A percentile compares a stretch with the other conserved stretches of the same genome.
Evolutionary conservation across 257 asterid species (phyloP).

Genomic region (Solanum etuberosum): DNA sequence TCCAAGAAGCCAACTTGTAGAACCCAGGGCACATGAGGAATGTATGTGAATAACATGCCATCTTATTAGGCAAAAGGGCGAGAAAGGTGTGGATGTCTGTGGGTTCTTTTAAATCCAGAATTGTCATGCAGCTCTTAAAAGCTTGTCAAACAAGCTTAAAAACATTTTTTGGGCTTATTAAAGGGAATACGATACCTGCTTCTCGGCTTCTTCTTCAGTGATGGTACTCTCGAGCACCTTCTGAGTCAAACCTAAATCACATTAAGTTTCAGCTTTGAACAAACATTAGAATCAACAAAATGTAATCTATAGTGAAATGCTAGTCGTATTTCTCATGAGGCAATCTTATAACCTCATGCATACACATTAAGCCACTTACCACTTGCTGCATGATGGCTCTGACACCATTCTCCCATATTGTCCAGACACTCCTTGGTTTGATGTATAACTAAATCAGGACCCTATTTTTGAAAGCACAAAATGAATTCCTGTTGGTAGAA

Average conservation of each 20-base stretch:
- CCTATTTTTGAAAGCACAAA: conserved; percentile 27
- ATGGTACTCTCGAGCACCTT: conserved; percentile 71
- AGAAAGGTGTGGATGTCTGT: not conserved
- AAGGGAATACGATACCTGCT: conserved; percentile 42
- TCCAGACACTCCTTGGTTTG: conserved; percentile 76
- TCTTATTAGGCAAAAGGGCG: not conserved
- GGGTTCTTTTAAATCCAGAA: not conserved
- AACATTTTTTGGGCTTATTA: not conserved
- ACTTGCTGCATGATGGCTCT: conserved; percentile 75
- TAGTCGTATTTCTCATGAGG: not conserved
- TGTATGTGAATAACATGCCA: not conserved
- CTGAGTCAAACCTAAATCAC: conserved; percentile 64
- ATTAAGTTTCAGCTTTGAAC: not conserved
- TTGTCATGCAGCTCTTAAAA: not conserved
- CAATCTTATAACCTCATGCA: not conserved
- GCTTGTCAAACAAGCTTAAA: not conserved
- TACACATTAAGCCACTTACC: conserved; percentile 35
- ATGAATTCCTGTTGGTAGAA: not conserved
- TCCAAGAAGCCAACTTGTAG: not conserved
- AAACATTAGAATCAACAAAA: not conserved
- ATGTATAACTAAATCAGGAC: conserved; percentile 87
- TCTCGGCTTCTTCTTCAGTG: conserved; percentile 79
- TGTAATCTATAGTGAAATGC: not conserved
- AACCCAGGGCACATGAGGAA: not conserved
- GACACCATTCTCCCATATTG: conserved; percentile 97